phyloP scores from a whole-genome alignment of 768 basidiomycete species.

The Serendipita sp. region DNA sequence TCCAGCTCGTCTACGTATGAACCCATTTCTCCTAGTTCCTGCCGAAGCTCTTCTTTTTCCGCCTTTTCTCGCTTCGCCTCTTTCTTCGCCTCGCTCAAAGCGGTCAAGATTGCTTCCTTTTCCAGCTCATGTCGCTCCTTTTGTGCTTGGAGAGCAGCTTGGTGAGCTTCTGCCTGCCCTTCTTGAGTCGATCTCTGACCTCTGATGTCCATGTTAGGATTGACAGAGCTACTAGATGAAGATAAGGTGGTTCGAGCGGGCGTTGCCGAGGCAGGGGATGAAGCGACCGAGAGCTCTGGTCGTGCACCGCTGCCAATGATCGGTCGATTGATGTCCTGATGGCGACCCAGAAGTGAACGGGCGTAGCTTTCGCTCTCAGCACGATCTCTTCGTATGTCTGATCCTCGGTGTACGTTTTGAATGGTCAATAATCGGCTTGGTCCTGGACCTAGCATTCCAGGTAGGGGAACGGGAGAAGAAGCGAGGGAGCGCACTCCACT shows the following conservation, averaged over 20 bases:
- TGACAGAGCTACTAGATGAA: background rate
- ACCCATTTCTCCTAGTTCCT: background rate
- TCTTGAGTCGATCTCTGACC: background rate
- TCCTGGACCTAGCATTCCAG: background rate
- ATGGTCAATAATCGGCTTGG: background rate
- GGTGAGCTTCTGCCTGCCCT: background rate
- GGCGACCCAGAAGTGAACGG: background rate
- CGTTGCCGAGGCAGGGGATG: background rate
- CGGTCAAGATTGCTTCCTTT: background rate
- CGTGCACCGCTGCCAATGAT: background rate
- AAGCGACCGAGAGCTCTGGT: background rate
- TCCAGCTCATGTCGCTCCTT: slow-evolving; percentile 2
- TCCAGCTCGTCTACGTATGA: background rate
- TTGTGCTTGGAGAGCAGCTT: background rate
- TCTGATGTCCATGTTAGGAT: background rate
- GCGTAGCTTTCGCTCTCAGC: background rate
- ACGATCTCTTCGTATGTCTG: background rate
- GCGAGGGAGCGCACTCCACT: background rate
- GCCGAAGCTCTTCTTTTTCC: background rate
- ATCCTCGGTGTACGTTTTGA: background rate
- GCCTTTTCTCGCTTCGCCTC: background rate
- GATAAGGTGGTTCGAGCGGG: background rate
- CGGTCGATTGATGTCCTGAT: background rate
- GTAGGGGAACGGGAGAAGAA: background rate
- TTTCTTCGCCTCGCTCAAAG: background rate